phyloP scores from a whole-genome alignment of 331 rosid species.

The Quercus phellos region DNA sequence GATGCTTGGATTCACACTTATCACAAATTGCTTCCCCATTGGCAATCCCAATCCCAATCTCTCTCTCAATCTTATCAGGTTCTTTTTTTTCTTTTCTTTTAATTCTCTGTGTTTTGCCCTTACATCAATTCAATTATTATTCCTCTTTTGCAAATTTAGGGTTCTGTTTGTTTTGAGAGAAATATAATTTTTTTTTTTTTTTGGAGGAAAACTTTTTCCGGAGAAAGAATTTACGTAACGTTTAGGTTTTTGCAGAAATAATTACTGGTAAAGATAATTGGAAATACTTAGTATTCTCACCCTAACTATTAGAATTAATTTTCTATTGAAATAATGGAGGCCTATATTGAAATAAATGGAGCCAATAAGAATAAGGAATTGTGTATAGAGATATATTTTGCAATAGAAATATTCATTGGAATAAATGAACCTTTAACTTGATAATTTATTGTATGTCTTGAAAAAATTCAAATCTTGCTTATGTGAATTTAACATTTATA shows the following conservation, averaged over 20 bases:
- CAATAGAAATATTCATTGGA: no score
- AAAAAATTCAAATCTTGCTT: no score
- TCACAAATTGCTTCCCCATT: constrained; percentile 54
- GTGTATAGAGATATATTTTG: no score
- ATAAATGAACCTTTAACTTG: no score
- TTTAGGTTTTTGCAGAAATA: neutral
- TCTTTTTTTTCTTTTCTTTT: neutral
- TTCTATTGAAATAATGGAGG: neutral
- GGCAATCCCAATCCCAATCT: constrained; percentile 60
- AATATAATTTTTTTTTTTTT: neutral
- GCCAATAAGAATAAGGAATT: no score
- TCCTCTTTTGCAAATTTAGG: neutral
- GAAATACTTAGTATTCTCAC: neutral
- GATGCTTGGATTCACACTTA: constrained; percentile 75
- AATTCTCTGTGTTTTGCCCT: neutral
- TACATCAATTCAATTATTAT: neutral
- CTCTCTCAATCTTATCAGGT: constrained; percentile 64
- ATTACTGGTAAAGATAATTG: neutral
- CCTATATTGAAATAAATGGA: no score
- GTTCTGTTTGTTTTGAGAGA: neutral
- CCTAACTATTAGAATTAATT: neutral
- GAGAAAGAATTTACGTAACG: neutral
- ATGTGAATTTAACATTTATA: no score
- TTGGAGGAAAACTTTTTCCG: neutral
- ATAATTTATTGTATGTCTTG: no score